Base-by-base conservation (phyloP, 179 eudicot species). In the Silene noctiflora region DNA sequence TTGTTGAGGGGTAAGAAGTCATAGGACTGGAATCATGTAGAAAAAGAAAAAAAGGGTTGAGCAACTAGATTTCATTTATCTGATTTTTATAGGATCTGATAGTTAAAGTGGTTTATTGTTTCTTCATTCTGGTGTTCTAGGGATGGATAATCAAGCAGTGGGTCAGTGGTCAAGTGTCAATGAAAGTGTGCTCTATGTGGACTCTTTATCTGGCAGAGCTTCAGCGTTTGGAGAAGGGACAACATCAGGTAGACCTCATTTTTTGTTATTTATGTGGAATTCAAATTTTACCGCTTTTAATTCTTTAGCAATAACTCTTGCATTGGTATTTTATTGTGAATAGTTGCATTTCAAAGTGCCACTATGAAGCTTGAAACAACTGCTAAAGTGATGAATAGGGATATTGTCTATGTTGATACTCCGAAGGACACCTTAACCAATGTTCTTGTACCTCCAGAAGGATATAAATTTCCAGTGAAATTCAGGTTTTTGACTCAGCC, bases 111-210 rank as follows among this genome's bases (percentile, higher is more conserved):
- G 29, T n/a, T 55, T 4, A 9, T 56, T n/a, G 64, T 48, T 53
- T 75, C 56, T 46, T 29, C 14, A 4, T 51, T 14, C 29, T 80
- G 75, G 46, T 72, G 31, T 84, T 58, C 20, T 55, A 89, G 93
- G 90, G 58, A 58, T 84, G 42, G 68, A 71, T 77, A 88, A 81
- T 76, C 82, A 73, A 81, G 84, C 69, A 70, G 58, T 76, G 71
- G 98, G 98, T 44, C 85, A 59, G 51, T 93, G 98, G 98, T 78
- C 67, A 9, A 91, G 93, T 87, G 78, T 78, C 74, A 84, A 93
- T 81, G 84, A 75, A 77, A 91, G 91, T 81, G 83, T 91, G 65
- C 42, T 93, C 27, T 79, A 77, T 67, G 81, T 93, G 60, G 90
- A 93, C 71, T 81, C 74, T 53, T 67, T 77, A 46, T 81, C 97